Percentiles rank a stretch among this genome's conserved stretches.
These are phyloP conservation scores for Leucosporidium creatinivorum DNA, from an alignment of 768 basidiomycete genomes.

Conservation along the genomic window DNA sequence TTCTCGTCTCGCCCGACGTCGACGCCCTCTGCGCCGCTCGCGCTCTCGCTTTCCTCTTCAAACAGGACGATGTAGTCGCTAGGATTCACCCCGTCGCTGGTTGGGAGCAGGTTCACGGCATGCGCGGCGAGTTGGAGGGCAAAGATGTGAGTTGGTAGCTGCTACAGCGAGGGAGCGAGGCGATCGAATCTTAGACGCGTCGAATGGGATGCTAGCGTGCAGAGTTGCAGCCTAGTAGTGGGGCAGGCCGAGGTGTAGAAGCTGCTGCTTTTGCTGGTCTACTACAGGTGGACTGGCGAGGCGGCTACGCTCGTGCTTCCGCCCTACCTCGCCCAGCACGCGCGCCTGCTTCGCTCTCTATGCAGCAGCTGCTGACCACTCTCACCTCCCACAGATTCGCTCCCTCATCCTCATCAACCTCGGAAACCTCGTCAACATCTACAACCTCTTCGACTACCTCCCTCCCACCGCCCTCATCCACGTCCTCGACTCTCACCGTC, in stretches of 20 bases:
- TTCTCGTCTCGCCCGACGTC: slow-evolving; percentile 81
- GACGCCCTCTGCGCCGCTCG: slow-evolving; percentile 73
- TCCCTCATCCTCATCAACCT: slow-evolving; percentile 88
- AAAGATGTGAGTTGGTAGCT: slow-evolving; percentile 43
- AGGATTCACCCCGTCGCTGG: slow-evolving; percentile 72
- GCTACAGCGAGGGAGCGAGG: background rate
- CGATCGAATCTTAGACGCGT: background rate
- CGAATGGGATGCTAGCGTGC: background rate
- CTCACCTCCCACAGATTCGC: slow-evolving; percentile 53
- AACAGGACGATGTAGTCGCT: slow-evolving; percentile 5
- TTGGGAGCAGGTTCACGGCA: slow-evolving; percentile 61
- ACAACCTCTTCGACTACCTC: slow-evolving; percentile 55
- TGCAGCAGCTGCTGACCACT: background rate
- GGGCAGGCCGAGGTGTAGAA: too few species aligned
- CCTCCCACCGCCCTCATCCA: slow-evolving; percentile 62
- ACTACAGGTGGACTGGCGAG: too few species aligned
- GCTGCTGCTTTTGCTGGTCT: too few species aligned
- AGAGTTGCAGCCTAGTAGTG: too few species aligned
- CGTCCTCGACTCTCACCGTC: slow-evolving; percentile 88
- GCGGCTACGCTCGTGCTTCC: too few species aligned
- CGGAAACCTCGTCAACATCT: slow-evolving; percentile 78
- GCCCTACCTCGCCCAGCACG: too few species aligned
- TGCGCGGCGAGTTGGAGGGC: slow-evolving; percentile 58
- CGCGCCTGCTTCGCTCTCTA: too few species aligned
- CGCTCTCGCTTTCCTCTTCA: slow-evolving; percentile 18